phyloP scores from a whole-genome alignment of 176 grass and related monocot species.

The Cenchrus fungigraminus region DNA sequence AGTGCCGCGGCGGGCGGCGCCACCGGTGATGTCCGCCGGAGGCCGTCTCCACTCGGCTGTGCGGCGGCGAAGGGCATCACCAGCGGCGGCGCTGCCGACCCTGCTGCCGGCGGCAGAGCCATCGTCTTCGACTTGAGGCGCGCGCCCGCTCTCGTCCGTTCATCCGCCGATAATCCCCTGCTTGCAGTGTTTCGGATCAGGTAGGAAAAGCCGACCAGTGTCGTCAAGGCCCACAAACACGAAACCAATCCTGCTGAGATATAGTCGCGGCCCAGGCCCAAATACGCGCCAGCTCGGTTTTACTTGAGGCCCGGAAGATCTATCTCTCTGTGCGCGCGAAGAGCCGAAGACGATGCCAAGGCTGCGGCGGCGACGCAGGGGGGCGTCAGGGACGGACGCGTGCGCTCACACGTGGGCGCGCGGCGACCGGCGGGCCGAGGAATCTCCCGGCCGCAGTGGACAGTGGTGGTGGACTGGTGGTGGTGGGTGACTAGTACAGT shows the following conservation, averaged over 20 bases:
- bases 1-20: slow-evolving; percentile 35
- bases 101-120: slow-evolving; percentile 29
- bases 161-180: slow-evolving; percentile 34
- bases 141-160: slow-evolving; percentile 28
- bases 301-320: not conserved
- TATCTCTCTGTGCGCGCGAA: too few relatives aligned
- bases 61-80: slow-evolving; percentile 15
- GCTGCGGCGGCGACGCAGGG: not conserved
- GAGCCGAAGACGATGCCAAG: too few relatives aligned
- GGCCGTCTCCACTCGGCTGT: not conserved
- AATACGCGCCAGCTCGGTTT: not conserved
- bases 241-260: not conserved
- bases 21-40: slow-evolving; percentile 10
- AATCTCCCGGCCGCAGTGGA: slow-evolving; percentile 4
- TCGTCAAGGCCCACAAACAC: not conserved
- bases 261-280: not conserved
- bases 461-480: too few relatives aligned
- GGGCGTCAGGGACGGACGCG: not conserved
- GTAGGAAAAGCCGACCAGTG: too few relatives aligned
- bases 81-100: not conserved
- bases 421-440: not conserved
- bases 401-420: not conserved
- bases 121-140: not conserved
- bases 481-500: not conserved
- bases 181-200: too few relatives aligned